Conservation (phyloP, 306 rosid genomes). For the Myrica gale region DNA sequence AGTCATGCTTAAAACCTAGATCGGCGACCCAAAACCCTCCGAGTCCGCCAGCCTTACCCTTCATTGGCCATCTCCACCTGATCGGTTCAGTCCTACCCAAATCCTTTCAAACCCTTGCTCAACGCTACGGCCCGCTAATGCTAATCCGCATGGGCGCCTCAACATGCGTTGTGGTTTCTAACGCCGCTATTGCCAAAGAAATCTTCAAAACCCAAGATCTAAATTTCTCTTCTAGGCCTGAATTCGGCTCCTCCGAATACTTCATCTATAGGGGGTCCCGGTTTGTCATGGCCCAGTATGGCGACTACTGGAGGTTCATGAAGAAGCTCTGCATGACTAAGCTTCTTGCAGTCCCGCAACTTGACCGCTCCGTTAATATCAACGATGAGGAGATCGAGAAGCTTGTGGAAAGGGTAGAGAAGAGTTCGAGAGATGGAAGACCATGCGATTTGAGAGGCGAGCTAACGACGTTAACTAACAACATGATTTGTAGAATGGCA, state of each 20-base stretch:
- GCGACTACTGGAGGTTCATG: not conserved
- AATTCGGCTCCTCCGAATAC: not conserved
- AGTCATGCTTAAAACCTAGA: not conserved
- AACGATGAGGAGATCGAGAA: not conserved
- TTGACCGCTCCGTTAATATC: not conserved
- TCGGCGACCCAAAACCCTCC: conserved; percentile 18
- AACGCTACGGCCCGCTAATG: conserved; percentile 51
- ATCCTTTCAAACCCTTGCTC: conserved; percentile 51
- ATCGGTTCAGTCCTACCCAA: conserved; percentile 49
- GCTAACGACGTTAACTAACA: not conserved
- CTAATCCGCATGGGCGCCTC: conserved; percentile 56
- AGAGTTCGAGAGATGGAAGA: not conserved
- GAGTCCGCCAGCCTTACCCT: conserved; percentile 34
- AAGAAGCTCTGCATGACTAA: not conserved
- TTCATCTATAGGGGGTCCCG: not conserved
- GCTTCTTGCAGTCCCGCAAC: not conserved
- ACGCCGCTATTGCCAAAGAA: conserved; percentile 47
- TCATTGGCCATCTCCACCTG: conserved; percentile 35
- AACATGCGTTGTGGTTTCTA: conserved; percentile 48
- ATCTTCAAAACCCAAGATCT: conserved; percentile 52
- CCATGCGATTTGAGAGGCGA: not conserved
- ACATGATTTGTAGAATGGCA: not conserved
- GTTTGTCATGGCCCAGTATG: not conserved
- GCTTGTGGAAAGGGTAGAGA: not conserved
- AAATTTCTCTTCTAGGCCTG: not conserved